These are phyloP conservation scores for Coniferiporia sulphurascens DNA, from an alignment of 1,284 basidiomycete species.

Conservation along the genomic window DNA sequence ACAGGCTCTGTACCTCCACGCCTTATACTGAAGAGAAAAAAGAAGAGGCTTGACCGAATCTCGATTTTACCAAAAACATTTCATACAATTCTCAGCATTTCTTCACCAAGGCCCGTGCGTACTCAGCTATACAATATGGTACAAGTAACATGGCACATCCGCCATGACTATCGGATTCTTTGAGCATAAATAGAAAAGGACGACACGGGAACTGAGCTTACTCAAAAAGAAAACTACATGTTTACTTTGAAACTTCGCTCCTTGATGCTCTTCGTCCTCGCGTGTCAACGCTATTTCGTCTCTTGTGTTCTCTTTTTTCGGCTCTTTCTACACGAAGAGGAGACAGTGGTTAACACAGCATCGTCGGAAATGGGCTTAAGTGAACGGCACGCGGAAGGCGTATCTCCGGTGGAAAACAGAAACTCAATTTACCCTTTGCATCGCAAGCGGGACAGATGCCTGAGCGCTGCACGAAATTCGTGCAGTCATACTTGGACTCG, in stretches of 20 bases:
- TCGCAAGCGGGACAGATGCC: slow-evolving; percentile 15
- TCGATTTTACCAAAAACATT: too few species aligned
- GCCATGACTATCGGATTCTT: too few species aligned
- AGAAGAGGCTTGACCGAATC: too few species aligned
- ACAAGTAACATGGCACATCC: too few species aligned
- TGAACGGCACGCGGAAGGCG: too few species aligned
- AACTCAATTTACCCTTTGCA: slow-evolving; percentile 10
- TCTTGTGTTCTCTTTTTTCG: slow-evolving; percentile 1
- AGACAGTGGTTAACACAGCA: neutral
- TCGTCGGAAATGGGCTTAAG: too few species aligned
- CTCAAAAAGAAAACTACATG: neutral
- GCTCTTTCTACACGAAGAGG: neutral
- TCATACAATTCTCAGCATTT: too few species aligned
- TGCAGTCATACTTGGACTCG: slow-evolving; percentile 15
- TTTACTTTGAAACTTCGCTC: neutral
- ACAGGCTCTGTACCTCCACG: too few species aligned
- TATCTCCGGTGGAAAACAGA: neutral
- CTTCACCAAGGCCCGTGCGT: too few species aligned
- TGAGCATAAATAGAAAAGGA: too few species aligned
- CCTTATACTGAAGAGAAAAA: too few species aligned
- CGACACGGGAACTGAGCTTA: neutral
- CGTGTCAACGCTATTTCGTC: neutral
- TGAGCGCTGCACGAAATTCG: slow-evolving; percentile 10
- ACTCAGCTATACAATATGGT: too few species aligned
- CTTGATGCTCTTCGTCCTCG: neutral